Evolutionary conservation across 352 stramenopile genomes (phyloP).

Genomic region (Phytophthora meadii): DNA sequence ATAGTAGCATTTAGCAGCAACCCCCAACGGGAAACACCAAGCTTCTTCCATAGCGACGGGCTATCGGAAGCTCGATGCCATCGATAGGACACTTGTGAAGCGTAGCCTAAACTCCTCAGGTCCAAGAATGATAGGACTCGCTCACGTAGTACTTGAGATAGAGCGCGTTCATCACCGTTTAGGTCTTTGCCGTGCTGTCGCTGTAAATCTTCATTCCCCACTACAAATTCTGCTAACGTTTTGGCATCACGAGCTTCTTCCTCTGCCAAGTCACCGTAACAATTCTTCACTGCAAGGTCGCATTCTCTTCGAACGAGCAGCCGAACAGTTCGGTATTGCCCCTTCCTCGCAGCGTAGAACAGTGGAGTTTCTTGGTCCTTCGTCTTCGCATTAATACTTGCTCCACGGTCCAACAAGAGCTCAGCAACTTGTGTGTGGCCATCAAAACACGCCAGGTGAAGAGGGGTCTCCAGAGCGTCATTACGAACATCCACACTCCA

Average conservation of each 20-base stretch:
- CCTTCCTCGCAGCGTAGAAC: constrained; percentile 80
- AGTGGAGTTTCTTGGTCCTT: constrained; percentile 69
- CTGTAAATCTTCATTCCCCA: constrained; percentile 56
- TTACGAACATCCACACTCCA: constrained; percentile 59
- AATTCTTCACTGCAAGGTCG: constrained; percentile 54
- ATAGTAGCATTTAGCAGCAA: constrained; percentile 65
- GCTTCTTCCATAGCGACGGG: constrained; percentile 61
- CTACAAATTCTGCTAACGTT: constrained; percentile 58
- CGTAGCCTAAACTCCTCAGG: constrained; percentile 60
- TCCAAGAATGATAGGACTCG: constrained; percentile 71
- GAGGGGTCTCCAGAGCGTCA: constrained; percentile 63
- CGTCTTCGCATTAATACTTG: constrained; percentile 57
- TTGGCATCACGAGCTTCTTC: constrained; percentile 68
- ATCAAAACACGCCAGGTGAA: constrained; percentile 74
- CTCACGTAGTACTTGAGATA: constrained; percentile 64
- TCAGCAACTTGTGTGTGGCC: constrained; percentile 65
- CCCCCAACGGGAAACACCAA: constrained; percentile 78
- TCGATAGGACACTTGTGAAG: constrained; percentile 70
- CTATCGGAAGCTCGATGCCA: constrained; percentile 79
- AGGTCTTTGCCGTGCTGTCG: constrained; percentile 15
- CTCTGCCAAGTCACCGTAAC: constrained; percentile 72
- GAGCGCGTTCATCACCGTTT: constrained; percentile 22
- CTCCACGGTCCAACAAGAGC: constrained; percentile 67
- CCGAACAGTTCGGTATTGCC: constrained; percentile 64
- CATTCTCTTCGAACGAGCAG: constrained; percentile 74